Evolutionary conservation across 164 flowering plant genomes (phyloP).

Genomic region (Vitis rotundifolia): DNA sequence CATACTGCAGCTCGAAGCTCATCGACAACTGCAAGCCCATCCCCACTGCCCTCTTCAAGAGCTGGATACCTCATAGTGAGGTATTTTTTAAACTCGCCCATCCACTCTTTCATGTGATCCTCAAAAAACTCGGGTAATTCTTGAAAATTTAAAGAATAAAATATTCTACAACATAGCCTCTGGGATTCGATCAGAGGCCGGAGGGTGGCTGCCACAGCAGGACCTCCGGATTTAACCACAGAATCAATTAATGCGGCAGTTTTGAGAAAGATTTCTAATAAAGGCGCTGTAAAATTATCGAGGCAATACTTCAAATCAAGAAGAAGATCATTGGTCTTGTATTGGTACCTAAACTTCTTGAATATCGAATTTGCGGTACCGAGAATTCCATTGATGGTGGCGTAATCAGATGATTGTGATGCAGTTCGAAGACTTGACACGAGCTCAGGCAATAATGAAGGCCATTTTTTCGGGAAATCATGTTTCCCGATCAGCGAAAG

Average conservation of each 20-base stretch:
- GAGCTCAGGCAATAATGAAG: conserved; percentile 75
- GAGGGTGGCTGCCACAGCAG: conserved; percentile 27
- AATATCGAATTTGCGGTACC: conserved; percentile 79
- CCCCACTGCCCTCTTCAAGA: conserved; percentile 54
- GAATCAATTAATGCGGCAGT: conserved; percentile 57
- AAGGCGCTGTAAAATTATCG: conserved; percentile 70
- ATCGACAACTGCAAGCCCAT: conserved; percentile 64
- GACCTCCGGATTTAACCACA: conserved; percentile 32
- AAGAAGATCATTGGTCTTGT: conserved; percentile 65
- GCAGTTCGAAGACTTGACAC: conserved; percentile 48
- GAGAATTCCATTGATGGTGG: conserved; percentile 78
- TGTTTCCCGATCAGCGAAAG: conserved; percentile 74
- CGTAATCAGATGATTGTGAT: conserved; percentile 48
- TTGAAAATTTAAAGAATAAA: conserved; percentile 78
- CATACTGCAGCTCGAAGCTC: conserved; percentile 83
- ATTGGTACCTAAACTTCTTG: conserved; percentile 80
- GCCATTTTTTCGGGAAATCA: conserved; percentile 90
- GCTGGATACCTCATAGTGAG: conserved; percentile 48
- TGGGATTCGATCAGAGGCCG: conserved; percentile 71
- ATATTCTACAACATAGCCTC: conserved; percentile 84
- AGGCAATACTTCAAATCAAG: conserved; percentile 83
- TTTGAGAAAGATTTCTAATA: conserved; percentile 61
- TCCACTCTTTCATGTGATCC: conserved; percentile 94
- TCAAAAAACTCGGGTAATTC: conserved; percentile 95
- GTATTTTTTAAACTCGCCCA: conserved; percentile 76